Evolutionary conservation across 2,329 filamentous ascomycete species (phyloP).

Genomic region (Chrysosporium keratinophilum): DNA sequence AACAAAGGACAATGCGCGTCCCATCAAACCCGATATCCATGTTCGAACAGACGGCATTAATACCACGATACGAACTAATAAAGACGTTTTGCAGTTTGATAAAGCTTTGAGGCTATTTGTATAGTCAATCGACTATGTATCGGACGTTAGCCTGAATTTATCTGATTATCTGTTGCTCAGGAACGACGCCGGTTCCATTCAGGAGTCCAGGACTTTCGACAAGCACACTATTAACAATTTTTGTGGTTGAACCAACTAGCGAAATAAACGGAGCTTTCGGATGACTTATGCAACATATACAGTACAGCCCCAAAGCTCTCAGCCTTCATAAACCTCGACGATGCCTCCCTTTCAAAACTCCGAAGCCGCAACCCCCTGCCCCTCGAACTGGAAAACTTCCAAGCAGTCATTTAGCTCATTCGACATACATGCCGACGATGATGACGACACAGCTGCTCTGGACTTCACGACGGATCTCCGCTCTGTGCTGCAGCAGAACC

Average conservation of each 20-base stretch:
- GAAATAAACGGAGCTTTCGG: neutral
- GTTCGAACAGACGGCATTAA: too few relatives aligned
- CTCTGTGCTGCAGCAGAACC: slow-evolving; percentile 21
- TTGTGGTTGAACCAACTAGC: too few relatives aligned
- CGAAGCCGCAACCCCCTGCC: slow-evolving; percentile 28
- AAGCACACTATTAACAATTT: too few relatives aligned
- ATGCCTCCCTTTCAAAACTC: slow-evolving; percentile 11
- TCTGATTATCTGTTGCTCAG: too few relatives aligned
- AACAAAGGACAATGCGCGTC: neutral
- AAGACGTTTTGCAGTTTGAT: too few relatives aligned
- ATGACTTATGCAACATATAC: neutral
- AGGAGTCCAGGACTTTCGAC: too few relatives aligned
- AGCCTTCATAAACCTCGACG: neutral
- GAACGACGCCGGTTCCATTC: too few relatives aligned
- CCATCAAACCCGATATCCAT: too few relatives aligned
- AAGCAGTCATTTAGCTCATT: slow-evolving; percentile 17
- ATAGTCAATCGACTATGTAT: too few relatives aligned
- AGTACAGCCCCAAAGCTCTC: neutral
- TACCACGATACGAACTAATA: too few relatives aligned
- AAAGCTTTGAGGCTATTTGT: too few relatives aligned
- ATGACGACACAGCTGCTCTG: slow-evolving; percentile 29
- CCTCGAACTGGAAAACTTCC: slow-evolving; percentile 18
- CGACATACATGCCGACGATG: slow-evolving; percentile 22
- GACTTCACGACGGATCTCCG: slow-evolving; percentile 35
- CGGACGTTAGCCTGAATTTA: too few relatives aligned